Conservation (phyloP, 331 rosid species). For the Quercus lobata region DNA sequence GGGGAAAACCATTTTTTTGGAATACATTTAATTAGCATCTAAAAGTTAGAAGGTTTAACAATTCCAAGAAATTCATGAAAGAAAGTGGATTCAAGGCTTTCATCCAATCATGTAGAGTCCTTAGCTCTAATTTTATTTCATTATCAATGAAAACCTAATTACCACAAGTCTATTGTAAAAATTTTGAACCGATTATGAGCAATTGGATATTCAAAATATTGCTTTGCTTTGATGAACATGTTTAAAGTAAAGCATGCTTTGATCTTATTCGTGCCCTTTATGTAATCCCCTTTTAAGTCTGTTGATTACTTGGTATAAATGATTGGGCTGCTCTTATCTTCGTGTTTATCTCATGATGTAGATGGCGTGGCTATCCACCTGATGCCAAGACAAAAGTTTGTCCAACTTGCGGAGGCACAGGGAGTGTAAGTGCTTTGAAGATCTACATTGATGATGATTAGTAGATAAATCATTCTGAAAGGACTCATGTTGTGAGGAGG, state of each 20-base stretch:
- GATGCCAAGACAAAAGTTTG: slow-evolving; percentile 67
- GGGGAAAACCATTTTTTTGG: not conserved
- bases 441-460: slow-evolving; percentile 21
- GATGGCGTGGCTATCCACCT: slow-evolving; percentile 72
- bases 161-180: not conserved
- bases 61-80: too few relatives aligned
- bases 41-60: too few relatives aligned
- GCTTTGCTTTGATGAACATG: not conserved
- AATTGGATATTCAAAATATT: not conserved
- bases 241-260: slow-evolving; percentile 11
- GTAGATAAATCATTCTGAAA: slow-evolving; percentile 14
- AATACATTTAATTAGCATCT: not conserved
- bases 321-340: not conserved
- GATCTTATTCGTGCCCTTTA: slow-evolving; percentile 10
- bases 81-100: too few relatives aligned
- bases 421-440: slow-evolving; percentile 77
- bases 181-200: not conserved
- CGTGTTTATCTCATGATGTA: slow-evolving; percentile 27
- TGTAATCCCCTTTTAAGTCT: slow-evolving; percentile 9
- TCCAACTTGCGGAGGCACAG: slow-evolving; percentile 87
- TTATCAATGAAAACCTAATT: not conserved
- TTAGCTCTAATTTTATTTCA: not conserved
- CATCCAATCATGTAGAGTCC: too few relatives aligned
- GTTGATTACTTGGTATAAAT: not conserved
- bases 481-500: slow-evolving; percentile 13